These are phyloP conservation scores for Nepenthes mirabilis DNA, from an alignment of 148 eudicot genomes.

Conservation along the genomic window DNA sequence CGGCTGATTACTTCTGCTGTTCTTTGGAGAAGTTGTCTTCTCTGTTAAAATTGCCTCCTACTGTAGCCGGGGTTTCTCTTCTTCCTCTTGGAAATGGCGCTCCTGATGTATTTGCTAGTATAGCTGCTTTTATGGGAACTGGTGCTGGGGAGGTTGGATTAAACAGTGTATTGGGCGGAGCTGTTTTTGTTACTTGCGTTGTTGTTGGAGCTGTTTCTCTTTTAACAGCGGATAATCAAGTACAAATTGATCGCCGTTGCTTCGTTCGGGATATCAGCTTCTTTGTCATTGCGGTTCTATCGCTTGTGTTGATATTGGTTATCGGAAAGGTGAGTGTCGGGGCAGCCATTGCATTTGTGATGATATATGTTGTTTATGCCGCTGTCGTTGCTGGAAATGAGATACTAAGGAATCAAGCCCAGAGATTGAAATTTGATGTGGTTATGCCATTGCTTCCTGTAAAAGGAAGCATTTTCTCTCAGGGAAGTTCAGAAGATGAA, in stretches of 20 bases:
- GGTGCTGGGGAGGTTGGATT: constrained; percentile 77
- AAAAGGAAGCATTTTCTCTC: constrained; percentile 39
- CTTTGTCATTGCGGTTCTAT: constrained; percentile 33
- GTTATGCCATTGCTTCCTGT: constrained; percentile 79
- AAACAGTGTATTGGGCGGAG: constrained; percentile 84
- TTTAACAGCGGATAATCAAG: constrained; percentile 40
- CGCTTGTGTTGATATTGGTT: constrained; percentile 41
- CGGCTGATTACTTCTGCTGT: constrained; percentile 85
- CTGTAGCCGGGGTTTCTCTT: constrained; percentile 82
- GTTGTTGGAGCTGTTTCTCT: constrained; percentile 28
- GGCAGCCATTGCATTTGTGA: constrained; percentile 44
- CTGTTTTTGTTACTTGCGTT: constrained; percentile 70
- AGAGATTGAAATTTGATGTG: constrained; percentile 49
- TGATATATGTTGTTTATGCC: constrained; percentile 53
- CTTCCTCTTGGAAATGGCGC: constrained; percentile 94
- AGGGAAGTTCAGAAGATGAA: constrained; percentile 34
- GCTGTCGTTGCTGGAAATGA: constrained; percentile 69
- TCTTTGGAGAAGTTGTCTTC: constrained; percentile 66
- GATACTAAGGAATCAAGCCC: constrained; percentile 50
- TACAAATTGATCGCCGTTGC: constrained; percentile 63
- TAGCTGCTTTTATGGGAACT: constrained; percentile 75
- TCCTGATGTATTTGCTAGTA: constrained; percentile 90
- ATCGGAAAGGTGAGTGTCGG: constrained; percentile 44
- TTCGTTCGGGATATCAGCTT: constrained; percentile 65
- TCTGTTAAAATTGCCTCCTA: constrained; percentile 61